Evolutionary conservation across 805 yeast species (phyloP).

Genomic region (Wickerhamiella musiphila): DNA sequence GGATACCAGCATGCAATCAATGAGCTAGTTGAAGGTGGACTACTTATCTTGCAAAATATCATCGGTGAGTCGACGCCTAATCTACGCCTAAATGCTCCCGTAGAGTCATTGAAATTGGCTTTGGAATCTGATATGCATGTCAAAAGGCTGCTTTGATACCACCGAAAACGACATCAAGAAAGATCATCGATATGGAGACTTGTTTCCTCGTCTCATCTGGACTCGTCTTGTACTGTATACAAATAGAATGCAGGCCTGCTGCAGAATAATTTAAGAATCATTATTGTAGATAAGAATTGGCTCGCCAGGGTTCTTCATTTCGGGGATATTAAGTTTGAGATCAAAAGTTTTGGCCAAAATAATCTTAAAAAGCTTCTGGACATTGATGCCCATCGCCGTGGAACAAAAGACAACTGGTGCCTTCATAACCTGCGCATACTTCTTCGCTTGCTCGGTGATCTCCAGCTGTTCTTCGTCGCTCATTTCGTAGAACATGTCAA

Average conservation of each 20-base stretch:
- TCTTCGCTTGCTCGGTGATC: slow-evolving; percentile 64
- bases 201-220: no score
- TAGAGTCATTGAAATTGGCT: slow-evolving; percentile 47
- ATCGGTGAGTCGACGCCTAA: slow-evolving; percentile 51
- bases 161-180: not conserved
- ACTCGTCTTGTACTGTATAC: no score
- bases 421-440: slow-evolving; percentile 78
- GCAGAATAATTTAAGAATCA: slow-evolving; percentile 17
- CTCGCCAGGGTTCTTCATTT: slow-evolving; percentile 73
- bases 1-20: slow-evolving; percentile 43
- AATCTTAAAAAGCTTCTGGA: slow-evolving; percentile 84
- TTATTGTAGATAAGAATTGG: slow-evolving; percentile 57
- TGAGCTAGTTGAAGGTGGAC: slow-evolving; percentile 66
- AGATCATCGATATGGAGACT: not conserved
- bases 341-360: slow-evolving; percentile 84
- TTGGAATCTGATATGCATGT: slow-evolving; percentile 39
- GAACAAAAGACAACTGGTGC: slow-evolving; percentile 76
- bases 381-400: slow-evolving; percentile 78
- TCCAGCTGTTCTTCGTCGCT: slow-evolving; percentile 69
- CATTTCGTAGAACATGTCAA: slow-evolving; percentile 68
- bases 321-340: slow-evolving; percentile 64
- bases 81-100: slow-evolving; percentile 49
- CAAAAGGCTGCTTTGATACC: slow-evolving; percentile 19
- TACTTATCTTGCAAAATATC: slow-evolving; percentile 48
- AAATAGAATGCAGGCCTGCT: not conserved